These are phyloP conservation scores for Chaetomium sp. DNA, from an alignment of 2,329 filamentous ascomycete genomes.

Conservation along the genomic window DNA sequence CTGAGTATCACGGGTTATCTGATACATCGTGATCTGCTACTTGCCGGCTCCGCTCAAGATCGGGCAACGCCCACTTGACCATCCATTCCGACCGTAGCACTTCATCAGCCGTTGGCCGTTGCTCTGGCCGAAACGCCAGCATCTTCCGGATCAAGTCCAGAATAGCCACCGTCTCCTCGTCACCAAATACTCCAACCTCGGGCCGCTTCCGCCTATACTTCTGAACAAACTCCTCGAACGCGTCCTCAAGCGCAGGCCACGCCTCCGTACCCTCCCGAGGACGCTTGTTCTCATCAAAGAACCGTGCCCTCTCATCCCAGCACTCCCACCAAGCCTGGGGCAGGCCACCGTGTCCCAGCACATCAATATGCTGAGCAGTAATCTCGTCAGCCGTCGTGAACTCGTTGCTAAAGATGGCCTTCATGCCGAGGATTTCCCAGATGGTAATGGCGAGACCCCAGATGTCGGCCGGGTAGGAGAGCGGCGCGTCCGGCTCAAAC, in stretches of 20 bases:
- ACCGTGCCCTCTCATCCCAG: no score
- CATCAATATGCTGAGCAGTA: not conserved
- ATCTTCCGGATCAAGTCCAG: not conserved
- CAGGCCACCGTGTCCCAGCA: not conserved
- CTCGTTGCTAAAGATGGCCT: no score
- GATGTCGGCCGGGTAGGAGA: no score
- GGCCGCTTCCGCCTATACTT: not conserved
- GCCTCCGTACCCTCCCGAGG: not conserved
- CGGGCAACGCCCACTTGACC: not conserved
- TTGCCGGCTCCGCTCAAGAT: not conserved
- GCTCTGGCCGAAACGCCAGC: not conserved
- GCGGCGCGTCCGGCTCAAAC: no score
- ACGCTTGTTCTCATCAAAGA: not conserved
- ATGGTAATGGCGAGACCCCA: no score
- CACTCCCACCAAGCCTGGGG: no score
- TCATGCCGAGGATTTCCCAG: no score
- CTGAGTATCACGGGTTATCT: no score
- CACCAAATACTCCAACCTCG: not conserved
- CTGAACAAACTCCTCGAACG: not conserved
- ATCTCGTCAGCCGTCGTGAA: not conserved
- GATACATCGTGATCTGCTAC: no score
- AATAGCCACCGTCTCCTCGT: not conserved
- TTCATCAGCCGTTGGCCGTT: not conserved
- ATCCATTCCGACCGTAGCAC: not conserved
- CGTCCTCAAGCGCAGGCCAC: not conserved